Evolutionary conservation across 2,329 filamentous ascomycete species (phyloP).

Genomic region (Cytospora paraplurivora): DNA sequence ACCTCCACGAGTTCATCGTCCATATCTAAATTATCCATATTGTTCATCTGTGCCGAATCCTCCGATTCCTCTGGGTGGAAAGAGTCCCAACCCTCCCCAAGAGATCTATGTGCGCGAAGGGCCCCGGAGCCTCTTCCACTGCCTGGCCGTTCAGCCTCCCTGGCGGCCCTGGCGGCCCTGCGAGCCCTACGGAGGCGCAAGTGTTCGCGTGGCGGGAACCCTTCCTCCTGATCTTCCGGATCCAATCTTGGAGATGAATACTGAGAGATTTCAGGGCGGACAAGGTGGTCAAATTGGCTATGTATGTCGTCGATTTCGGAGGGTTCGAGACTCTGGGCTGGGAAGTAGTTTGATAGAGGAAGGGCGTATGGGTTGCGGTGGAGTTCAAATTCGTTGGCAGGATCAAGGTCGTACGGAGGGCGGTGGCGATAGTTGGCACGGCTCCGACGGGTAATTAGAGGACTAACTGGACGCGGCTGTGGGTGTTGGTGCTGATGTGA

Average conservation of each 20-base stretch:
- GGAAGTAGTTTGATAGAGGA: not conserved
- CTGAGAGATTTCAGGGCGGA: not conserved
- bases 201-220: slow-evolving; percentile 2
- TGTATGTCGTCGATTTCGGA: not conserved
- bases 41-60: not conserved
- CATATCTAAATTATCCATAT: slow-evolving; percentile 21
- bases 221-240: not conserved
- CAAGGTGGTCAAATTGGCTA: not conserved
- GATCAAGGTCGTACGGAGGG: not conserved
- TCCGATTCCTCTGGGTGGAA: not conserved
- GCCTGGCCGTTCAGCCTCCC: slow-evolving; percentile 8
- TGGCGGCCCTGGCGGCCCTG: slow-evolving; percentile 14
- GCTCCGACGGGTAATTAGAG: not conserved
- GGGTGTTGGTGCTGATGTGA: not conserved
- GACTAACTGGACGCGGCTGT: not conserved
- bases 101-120: not conserved
- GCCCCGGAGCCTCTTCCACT: slow-evolving; percentile 7
- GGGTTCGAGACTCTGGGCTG: not conserved
- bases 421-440: not conserved
- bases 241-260: not conserved
- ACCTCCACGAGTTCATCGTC: slow-evolving; percentile 27
- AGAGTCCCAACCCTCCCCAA: not conserved
- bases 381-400: not conserved
- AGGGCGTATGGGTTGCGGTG: not conserved
- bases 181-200: slow-evolving; percentile 15